These are phyloP conservation scores for Monosporascus cannonballus DNA, from an alignment of 2,329 filamentous ascomycete genomes.

Conservation along the genomic window DNA sequence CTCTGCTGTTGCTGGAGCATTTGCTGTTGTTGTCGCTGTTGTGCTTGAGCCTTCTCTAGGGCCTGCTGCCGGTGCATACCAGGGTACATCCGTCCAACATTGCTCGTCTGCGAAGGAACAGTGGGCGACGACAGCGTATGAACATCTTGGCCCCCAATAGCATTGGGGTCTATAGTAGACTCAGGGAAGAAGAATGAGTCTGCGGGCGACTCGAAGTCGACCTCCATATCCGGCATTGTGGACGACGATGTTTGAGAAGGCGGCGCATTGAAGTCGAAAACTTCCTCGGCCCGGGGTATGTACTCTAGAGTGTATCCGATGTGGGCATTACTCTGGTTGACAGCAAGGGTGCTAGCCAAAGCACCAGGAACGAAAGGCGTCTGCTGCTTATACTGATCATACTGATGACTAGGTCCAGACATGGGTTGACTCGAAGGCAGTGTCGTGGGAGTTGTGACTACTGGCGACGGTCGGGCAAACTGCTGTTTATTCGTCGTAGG, in stretches of 20 bases:
- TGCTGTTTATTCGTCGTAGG: constrained; percentile 45
- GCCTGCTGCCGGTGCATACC: constrained; percentile 90
- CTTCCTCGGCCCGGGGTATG: constrained; percentile 53
- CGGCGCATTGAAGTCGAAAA: constrained; percentile 68
- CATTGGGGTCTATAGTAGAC: constrained; percentile 62
- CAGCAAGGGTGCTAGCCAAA: constrained; percentile 70
- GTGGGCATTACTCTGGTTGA: constrained; percentile 57
- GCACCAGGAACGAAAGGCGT: constrained; percentile 86
- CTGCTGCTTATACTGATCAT: constrained; percentile 92
- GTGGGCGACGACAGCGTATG: constrained; percentile 40
- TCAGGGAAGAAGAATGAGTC: constrained; percentile 61
- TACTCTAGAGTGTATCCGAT: constrained; percentile 51
- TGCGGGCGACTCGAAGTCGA: constrained; percentile 54
- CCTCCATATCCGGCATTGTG: constrained; percentile 58
- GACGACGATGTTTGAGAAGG: constrained; percentile 55
- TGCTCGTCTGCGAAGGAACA: constrained; percentile 43
- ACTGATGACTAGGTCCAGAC: constrained; percentile 85
- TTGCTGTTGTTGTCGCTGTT: constrained; percentile 62
- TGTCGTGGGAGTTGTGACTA: constrained; percentile 47
- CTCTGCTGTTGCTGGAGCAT: constrained; percentile 48
- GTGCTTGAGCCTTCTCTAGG: constrained; percentile 64
- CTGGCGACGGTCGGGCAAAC: constrained; percentile 45
- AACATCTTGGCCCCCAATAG: constrained; percentile 59
- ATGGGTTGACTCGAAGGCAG: constrained; percentile 53
- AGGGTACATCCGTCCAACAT: constrained; percentile 74